Conservation (phyloP, 768 basidiomycete genomes). For the Galerina sulciceps region DNA sequence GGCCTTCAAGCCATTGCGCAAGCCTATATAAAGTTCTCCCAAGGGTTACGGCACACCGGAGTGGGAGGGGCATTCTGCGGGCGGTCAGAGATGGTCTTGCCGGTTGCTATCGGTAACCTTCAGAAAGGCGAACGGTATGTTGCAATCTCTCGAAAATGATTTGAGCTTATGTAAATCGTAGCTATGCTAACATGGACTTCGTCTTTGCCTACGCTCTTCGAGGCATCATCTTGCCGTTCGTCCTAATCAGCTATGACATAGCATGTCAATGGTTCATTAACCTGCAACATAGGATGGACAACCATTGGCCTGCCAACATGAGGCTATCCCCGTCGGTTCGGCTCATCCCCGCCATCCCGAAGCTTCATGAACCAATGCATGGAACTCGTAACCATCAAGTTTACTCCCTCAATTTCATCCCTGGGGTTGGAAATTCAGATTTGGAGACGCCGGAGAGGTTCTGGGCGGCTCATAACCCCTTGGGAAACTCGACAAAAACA, state of each 20-base stretch:
- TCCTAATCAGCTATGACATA: slow-evolving; percentile 31
- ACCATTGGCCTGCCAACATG: not conserved
- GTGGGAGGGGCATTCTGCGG: slow-evolving; percentile 25
- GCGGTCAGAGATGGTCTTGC: slow-evolving; percentile 24
- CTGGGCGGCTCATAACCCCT: slow-evolving; percentile 32
- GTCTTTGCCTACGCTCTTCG: slow-evolving; percentile 14
- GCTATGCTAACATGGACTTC: slow-evolving; percentile 32
- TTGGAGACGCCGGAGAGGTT: slow-evolving; percentile 34
- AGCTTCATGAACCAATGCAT: slow-evolving; percentile 34
- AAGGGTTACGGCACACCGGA: slow-evolving; percentile 26
- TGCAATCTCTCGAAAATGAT: no score
- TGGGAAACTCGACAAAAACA: slow-evolving; percentile 31
- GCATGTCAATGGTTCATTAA: slow-evolving; percentile 29
- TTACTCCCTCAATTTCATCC: slow-evolving; percentile 29
- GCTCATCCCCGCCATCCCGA: slow-evolving; percentile 28
- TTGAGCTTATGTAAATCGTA: slow-evolving; percentile 2
- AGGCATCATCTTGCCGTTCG: not conserved
- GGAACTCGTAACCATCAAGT: slow-evolving; percentile 19
- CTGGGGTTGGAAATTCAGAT: slow-evolving; percentile 28
- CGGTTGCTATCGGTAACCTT: slow-evolving; percentile 30
- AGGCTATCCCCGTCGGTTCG: not conserved
- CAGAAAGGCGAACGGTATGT: slow-evolving; percentile 34
- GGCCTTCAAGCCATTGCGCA: slow-evolving; percentile 28
- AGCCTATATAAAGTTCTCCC: slow-evolving; percentile 25
- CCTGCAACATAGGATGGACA: slow-evolving; percentile 17